Evolutionary conservation across 805 yeast genomes (phyloP), one percentile per base, ranked within the genome.

Genomic region (Yamadazyma kitorensis): DNA sequence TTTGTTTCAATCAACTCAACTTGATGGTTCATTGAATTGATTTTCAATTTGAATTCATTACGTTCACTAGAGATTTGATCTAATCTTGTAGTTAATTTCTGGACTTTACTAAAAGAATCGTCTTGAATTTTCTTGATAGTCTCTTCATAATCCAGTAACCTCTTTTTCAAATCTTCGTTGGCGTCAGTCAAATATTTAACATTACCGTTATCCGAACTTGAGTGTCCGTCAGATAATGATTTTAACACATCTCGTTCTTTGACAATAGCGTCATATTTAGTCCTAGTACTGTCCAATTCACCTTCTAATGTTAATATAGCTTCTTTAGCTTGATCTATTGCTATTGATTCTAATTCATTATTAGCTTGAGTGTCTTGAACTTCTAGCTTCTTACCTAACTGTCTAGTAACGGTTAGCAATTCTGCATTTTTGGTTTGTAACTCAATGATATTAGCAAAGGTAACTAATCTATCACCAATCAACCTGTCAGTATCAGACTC

Each of bases 391-490:
- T 72, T 67, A 8, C 91, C 94, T 12, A 91, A 64, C 32, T 75
- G 76, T 42, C 98, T 72, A 1, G 85, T 77, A 2, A 84, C 76
- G 23, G 68, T 62, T 22, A 88, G 59, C 17, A 91, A 67, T 33
- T 86, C 84, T 44, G 80, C 77, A 51, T 91, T 91, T 55, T 80
- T 84, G 33, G 72, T 62, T 48, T 86, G 85, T 33, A 91, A 62
- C 31, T 84, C 94, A 9, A 71, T 64, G 10, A 85, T 70, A 48
- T 72, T 74, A 27, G 71, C 74, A 59, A 89, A 91, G 6, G 77
- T 72, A 1, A 86, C 80, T 26, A 93, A 63, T 39, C 95, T 70
- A 35, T 83, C 82, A 7, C 87, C 68, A 16, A 91, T 86, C 24
- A 88, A 53, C 20, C 50, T 54, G 45, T 83, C 91, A 0, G 95